These are phyloP conservation scores for Colletotrichum somersetense DNA, from an alignment of 2,329 filamentous ascomycete genomes.

Conservation along the genomic window DNA sequence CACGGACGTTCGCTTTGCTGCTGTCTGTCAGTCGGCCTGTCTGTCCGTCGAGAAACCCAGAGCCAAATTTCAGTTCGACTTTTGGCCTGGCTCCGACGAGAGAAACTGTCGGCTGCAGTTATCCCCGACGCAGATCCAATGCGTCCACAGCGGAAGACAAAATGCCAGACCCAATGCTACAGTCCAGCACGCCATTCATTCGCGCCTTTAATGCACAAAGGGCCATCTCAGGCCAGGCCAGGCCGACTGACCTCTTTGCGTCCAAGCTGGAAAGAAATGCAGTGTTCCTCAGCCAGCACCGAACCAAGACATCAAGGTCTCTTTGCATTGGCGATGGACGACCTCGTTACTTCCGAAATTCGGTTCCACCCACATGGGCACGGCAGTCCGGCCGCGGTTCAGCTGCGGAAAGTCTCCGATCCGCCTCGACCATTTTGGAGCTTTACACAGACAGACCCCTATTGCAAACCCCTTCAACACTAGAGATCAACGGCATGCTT, in stretches of 20 bases:
- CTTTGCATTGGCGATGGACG: background rate
- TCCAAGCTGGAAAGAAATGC: background rate
- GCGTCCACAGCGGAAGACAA: background rate
- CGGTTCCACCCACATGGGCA: background rate
- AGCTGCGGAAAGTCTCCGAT: background rate
- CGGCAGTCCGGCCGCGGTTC: background rate
- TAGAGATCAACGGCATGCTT: background rate
- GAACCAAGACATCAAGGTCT: background rate
- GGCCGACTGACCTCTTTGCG: background rate
- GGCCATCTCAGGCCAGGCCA: background rate
- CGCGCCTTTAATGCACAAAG: too few relatives aligned
- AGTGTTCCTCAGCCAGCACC: background rate
- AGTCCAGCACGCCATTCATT: background rate
- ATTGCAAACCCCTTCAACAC: background rate
- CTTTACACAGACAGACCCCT: background rate
- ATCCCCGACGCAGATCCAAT: slow-evolving; percentile 32
- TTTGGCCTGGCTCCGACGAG: slow-evolving; percentile 25
- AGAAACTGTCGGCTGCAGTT: slow-evolving; percentile 24
- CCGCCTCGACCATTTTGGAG: background rate
- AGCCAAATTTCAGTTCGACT: background rate
- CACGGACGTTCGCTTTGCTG: slow-evolving; percentile 15
- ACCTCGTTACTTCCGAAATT: background rate
- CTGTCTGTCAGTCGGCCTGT: slow-evolving; percentile 10
- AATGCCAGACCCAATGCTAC: background rate
- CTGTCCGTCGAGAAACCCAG: background rate